Evolutionary conservation across 257 asterid genomes (phyloP).

Genomic region (Primulina tabacum): DNA sequence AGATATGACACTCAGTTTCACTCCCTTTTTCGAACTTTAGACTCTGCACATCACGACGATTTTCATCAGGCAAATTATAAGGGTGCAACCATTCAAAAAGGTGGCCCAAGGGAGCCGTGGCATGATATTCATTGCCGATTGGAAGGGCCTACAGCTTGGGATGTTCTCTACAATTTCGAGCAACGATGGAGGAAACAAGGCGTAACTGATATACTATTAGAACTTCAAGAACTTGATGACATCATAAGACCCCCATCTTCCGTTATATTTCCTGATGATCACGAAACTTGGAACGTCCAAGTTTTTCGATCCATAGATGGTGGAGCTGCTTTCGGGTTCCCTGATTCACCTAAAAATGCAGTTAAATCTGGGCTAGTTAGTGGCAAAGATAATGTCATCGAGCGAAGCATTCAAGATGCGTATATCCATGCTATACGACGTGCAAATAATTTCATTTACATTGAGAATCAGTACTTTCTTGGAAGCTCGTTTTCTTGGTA

Average conservation of each 20-base stretch:
- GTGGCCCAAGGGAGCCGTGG: conserved; percentile 86
- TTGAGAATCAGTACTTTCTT: conserved; percentile 71
- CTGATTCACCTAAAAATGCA: conserved; percentile 60
- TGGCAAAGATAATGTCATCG: conserved; percentile 67
- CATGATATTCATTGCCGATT: conserved; percentile 61
- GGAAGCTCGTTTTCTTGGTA: conserved; percentile 67
- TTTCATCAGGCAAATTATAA: conserved; percentile 57
- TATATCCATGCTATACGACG: conserved; percentile 70
- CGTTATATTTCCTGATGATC: conserved; percentile 47
- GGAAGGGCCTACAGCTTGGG: conserved; percentile 76
- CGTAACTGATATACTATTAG: conserved; percentile 34
- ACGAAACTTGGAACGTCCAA: conserved; percentile 71
- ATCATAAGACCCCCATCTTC: conserved; percentile 55
- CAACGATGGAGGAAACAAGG: conserved; percentile 78
- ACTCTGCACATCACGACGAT: conserved; percentile 53
- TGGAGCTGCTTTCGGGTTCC: conserved; percentile 75
- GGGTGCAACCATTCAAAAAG: conserved; percentile 44
- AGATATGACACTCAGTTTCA: conserved; percentile 66
- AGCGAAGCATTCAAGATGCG: conserved; percentile 73
- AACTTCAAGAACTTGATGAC: conserved; percentile 39
- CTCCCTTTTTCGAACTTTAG: conserved; percentile 58
- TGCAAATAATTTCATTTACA: conserved; percentile 56
- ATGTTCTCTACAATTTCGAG: conserved; percentile 64
- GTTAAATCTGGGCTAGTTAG: conserved; percentile 59
- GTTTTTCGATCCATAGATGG: conserved; percentile 78